Conservation (phyloP, 257 asterid species). For the Hygrophila difformis region DNA sequence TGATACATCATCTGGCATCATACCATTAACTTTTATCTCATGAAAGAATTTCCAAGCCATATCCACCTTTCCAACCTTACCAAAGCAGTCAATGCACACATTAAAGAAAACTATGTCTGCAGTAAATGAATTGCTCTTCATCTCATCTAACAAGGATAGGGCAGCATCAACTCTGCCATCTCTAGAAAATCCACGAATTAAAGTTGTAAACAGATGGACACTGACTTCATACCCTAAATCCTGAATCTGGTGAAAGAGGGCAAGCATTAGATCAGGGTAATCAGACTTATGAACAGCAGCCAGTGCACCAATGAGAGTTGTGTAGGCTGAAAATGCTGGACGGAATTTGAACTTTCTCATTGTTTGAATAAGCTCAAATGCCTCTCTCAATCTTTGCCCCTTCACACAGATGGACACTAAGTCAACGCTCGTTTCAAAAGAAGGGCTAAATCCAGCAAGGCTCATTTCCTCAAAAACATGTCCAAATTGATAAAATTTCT, state of each 20-base stretch:
- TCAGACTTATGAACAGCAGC: slow-evolving; percentile 38
- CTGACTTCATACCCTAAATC: slow-evolving; percentile 85
- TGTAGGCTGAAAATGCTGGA: slow-evolving; percentile 91
- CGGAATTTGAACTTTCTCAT: slow-evolving; percentile 77
- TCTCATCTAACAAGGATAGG: slow-evolving; percentile 73
- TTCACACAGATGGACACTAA: slow-evolving; percentile 46
- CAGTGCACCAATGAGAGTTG: slow-evolving; percentile 82
- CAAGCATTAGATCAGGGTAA: slow-evolving; percentile 70
- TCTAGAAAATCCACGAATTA: slow-evolving; percentile 69
- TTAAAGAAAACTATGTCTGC: slow-evolving; percentile 89
- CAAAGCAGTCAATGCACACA: slow-evolving; percentile 89
- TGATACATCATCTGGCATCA: slow-evolving; percentile 77
- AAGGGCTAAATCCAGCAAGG: slow-evolving; percentile 72
- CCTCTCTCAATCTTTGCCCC: slow-evolving; percentile 49
- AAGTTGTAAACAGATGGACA: slow-evolving; percentile 80
- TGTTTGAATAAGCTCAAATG: slow-evolving; percentile 63
- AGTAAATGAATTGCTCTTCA: slow-evolving; percentile 69
- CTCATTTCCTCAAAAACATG: slow-evolving; percentile 78
- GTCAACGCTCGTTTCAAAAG: slow-evolving; percentile 48
- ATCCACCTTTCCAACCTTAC: slow-evolving; percentile 91
- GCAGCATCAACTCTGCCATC: slow-evolving; percentile 87
- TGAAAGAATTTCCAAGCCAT: slow-evolving; percentile 99
- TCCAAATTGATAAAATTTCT: slow-evolving; percentile 38
- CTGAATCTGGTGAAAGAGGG: slow-evolving; percentile 83
- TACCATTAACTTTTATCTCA: slow-evolving; percentile 65